Evolutionary conservation across 2,329 filamentous ascomycete genomes (phyloP).

Genomic region (Colletotrichum acutatum): DNA sequence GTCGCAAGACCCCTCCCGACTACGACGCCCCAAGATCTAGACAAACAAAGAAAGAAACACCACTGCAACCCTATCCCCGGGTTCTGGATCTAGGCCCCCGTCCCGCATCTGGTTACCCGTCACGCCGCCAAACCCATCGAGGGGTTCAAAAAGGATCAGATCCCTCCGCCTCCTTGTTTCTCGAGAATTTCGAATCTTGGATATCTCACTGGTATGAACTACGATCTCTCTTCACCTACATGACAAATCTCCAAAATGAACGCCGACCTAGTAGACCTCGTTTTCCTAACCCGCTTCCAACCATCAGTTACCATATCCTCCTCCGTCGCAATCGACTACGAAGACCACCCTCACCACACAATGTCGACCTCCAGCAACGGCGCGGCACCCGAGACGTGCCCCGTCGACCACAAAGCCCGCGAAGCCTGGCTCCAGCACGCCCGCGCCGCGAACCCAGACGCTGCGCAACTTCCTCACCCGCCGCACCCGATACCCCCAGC

Average conservation of each 20-base stretch:
- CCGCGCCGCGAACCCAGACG: conserved; percentile 58
- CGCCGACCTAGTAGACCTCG: conserved; percentile 32
- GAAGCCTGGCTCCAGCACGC: conserved; percentile 86
- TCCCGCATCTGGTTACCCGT: background rate
- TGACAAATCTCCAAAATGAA: conserved; percentile 17
- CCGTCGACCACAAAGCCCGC: conserved; percentile 69
- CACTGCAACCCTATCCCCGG: conserved; percentile 2
- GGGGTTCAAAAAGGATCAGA: background rate
- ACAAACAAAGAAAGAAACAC: conserved; percentile 7
- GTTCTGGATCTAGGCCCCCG: background rate
- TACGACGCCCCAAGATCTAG: background rate
- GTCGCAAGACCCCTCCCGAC: conserved; percentile 1
- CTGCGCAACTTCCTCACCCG: conserved; percentile 42
- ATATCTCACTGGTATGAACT: conserved; percentile 4
- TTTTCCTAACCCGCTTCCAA: conserved; percentile 29
- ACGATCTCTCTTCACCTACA: background rate
- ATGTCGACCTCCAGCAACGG: conserved; percentile 19
- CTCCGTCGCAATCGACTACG: conserved; percentile 4
- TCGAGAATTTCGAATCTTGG: background rate
- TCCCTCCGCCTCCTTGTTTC: background rate
- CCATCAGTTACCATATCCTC: background rate
- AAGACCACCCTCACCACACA: background rate
- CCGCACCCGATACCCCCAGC: conserved; percentile 40
- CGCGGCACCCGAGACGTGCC: conserved; percentile 25
- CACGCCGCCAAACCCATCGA: background rate